Base-by-base conservation (phyloP, 257 asterid genomes). In the Striga asiatica region DNA sequence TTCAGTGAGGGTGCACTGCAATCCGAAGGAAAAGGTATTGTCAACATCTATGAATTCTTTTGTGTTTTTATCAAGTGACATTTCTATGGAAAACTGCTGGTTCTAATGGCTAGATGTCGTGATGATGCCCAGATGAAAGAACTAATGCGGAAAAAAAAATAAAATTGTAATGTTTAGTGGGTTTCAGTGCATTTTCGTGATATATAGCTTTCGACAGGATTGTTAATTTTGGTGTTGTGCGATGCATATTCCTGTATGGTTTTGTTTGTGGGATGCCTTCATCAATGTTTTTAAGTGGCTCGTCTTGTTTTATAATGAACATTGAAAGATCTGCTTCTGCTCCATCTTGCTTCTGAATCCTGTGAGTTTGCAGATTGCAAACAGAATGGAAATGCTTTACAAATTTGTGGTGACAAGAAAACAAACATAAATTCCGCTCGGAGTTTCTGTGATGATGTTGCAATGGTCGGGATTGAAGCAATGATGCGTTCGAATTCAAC, bases 401-500 rank as follows among this genome's bases (percentile, higher is more conserved):
- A 70, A 39, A 47, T 64, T 61, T 41, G 43, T 54, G 24, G 31
- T 65, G 70, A 62, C 58, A 76, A 66, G 34, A 62, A 75, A 45
- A 50, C 11, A 60, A 69, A 61, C 69, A 28, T 6, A 51, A 58
- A 42, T 59, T 58, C 70, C 31, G 47, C 13, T 20, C 60, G 8
- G 66, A 62, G 50, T 57, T 62, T n/a, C 46, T 64, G 19, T 21
- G 56, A 24, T 23, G 83, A 79, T 21, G 70, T 42, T 62, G 78
- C 88, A 66, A 61, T 77, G 74, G 49, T 92, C 54, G 83, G 91
- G 58, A 56, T 88, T 54, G 93, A 82, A 45, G 79, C 94, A n/a
- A 82, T 88, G 84, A 75, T 58, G 21, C 83, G 88, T 22, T 91
- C 99, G 53, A 84, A 78, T 74, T 92, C 97, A 62, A 84, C 97